phyloP scores from a whole-genome alignment of 257 asterid species.

The Phtheirospermum japonicum region DNA sequence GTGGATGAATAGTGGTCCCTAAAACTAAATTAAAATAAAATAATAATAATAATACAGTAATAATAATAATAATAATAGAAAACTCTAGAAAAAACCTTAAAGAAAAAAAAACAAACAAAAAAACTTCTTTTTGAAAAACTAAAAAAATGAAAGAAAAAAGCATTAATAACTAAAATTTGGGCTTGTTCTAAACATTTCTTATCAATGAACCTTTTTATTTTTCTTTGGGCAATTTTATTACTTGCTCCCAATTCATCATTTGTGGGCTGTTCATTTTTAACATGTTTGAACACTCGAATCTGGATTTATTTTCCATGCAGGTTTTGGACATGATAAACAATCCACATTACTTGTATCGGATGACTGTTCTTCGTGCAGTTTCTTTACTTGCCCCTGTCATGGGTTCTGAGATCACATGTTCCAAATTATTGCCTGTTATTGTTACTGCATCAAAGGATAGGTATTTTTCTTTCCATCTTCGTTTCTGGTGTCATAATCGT shows the following conservation, averaged over 20 bases:
- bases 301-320: constrained; percentile 33
- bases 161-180: no score
- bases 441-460: constrained; percentile 72
- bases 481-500: background rate
- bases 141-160: no score
- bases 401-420: constrained; percentile 93
- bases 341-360: constrained; percentile 81
- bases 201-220: constrained; percentile 7
- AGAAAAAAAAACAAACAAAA: no score
- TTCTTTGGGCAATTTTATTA: constrained; percentile 52
- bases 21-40: no score
- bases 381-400: constrained; percentile 88
- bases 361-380: constrained; percentile 81
- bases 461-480: constrained; percentile 32
- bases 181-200: background rate
- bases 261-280: background rate
- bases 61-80: no score
- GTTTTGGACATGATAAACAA: constrained; percentile 74
- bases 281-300: background rate
- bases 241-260: constrained; percentile 43
- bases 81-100: no score
- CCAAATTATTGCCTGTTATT: constrained; percentile 76
- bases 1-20: background rate
- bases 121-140: no score
- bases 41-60: no score